Evolutionary conservation across 129 eudicot species (phyloP), one percentile per base, ranked within the genome.

Genomic region (Artemisia argyi): DNA sequence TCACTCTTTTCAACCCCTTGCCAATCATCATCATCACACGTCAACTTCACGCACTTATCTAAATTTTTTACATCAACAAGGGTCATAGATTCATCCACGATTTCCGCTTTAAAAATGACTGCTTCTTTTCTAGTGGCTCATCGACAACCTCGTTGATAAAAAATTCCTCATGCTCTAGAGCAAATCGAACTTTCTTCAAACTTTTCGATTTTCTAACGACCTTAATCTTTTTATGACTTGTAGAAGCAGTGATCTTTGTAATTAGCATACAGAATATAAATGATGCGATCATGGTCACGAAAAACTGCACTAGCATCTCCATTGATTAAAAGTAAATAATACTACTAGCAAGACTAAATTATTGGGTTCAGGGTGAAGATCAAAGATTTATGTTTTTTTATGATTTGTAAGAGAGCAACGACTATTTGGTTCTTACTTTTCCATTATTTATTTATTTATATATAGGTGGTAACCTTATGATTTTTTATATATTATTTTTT

Each of bases 1-100:
- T 92, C 88, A 73, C 86, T 92, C 76, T 78, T 83, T 79, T 92
- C 96, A 58, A 92, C 78, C 11, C 96, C 98, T 64, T 89, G 96
- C 98, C 98, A 92, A 69, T 85, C 97, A 73, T 86, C 96, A 52
- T 53, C 83, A 54, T 68, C 76, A 39, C 42, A 60, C 74, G 75
- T 67, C 26, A 24, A 24, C 26, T 24, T 24, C 26, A 24, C 35
- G 4, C 35, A 30, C 6, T 30, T 30, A 3, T 6, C 6, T 30
- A 30, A 0, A 30, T 30, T 30, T 30, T 30, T 30, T 30, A 3
- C 35, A 30, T 30, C 35, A 30, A 30, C 35, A 30, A 30, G 6
- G 35, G 35, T 4, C 35, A 30, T 30, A 30, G 6, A 30, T 30
- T 3, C 35, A 30, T 30, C 35, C 64, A 74, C 24, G 76, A 66